Conservation (phyloP, 2,329 filamentous ascomycete genomes). For the Cucurbitaria berberidis region DNA sequence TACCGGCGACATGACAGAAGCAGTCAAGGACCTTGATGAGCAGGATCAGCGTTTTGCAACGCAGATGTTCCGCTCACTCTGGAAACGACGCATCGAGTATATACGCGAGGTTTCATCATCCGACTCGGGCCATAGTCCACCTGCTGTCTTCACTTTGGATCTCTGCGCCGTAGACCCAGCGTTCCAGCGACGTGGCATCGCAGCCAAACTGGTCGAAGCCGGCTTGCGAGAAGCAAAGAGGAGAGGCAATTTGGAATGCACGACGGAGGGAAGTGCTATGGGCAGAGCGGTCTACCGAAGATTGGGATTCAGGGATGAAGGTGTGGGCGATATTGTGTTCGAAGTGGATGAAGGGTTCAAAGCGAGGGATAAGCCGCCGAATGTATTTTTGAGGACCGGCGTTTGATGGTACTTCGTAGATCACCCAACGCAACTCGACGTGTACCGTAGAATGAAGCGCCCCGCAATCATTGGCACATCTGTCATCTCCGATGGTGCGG, state of each 20-base stretch:
- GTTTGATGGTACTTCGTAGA: slow-evolving; percentile 6
- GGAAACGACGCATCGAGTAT: slow-evolving; percentile 49
- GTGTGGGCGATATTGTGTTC: slow-evolving; percentile 36
- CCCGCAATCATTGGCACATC: not conserved
- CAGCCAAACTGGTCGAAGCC: slow-evolving; percentile 41
- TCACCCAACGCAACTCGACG: not conserved
- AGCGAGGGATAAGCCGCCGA: slow-evolving; percentile 38
- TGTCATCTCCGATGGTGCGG: not conserved
- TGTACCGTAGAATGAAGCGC: not conserved
- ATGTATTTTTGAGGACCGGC: slow-evolving; percentile 46
- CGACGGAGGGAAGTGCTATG: slow-evolving; percentile 47
- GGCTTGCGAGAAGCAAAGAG: slow-evolving; percentile 44
- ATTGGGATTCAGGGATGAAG: slow-evolving; percentile 43
- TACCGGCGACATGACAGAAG: slow-evolving; percentile 19
- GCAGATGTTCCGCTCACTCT: slow-evolving; percentile 55
- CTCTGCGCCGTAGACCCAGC: slow-evolving; percentile 57
- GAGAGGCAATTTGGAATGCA: slow-evolving; percentile 43
- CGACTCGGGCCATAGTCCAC: slow-evolving; percentile 37
- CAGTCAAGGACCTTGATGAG: slow-evolving; percentile 49
- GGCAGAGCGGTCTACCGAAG: slow-evolving; percentile 41
- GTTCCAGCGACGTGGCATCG: slow-evolving; percentile 56
- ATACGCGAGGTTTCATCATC: slow-evolving; percentile 31
- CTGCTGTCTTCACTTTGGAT: slow-evolving; percentile 58
- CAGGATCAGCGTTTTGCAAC: slow-evolving; percentile 55
- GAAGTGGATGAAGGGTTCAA: slow-evolving; percentile 45